Conservation (phyloP, 305 asterid genomes). For the Monarda citriodora region DNA sequence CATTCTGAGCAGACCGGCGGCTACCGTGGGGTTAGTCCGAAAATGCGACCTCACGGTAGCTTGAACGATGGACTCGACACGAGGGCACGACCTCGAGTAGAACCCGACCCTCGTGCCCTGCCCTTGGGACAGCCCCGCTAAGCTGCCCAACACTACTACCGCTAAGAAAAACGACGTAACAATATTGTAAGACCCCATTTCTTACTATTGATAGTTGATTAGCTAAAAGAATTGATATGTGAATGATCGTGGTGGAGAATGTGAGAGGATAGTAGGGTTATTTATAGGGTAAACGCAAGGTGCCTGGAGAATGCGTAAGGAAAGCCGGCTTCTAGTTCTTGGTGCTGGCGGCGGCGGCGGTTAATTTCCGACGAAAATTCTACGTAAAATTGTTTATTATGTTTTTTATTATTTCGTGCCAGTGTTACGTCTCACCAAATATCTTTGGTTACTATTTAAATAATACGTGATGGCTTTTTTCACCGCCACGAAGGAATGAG, state of each 20-base stretch:
- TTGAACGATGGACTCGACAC: slow-evolving; percentile 47
- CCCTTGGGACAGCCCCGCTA: slow-evolving; percentile 31
- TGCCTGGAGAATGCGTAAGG: slow-evolving; percentile 30
- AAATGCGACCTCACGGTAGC: slow-evolving; percentile 41
- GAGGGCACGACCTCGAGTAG: slow-evolving; percentile 51
- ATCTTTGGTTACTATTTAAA: too few relatives aligned
- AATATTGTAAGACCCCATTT: not conserved
- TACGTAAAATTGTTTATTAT: too few relatives aligned
- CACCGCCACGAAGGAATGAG: too few relatives aligned
- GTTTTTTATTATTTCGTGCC: too few relatives aligned
- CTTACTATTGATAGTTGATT: not conserved
- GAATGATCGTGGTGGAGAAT: slow-evolving; percentile 2
- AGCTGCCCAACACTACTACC: slow-evolving; percentile 13
- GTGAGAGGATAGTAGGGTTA: slow-evolving; percentile 5
- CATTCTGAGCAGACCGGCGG: slow-evolving; percentile 67
- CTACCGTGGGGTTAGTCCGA: slow-evolving; percentile 33
- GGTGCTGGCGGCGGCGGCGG: not conserved
- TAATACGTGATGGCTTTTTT: too few relatives aligned
- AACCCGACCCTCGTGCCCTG: slow-evolving; percentile 63
- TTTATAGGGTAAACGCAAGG: slow-evolving; percentile 26
- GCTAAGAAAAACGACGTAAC: not conserved
- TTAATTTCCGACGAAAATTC: slow-evolving; percentile 20
- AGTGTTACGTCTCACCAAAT: too few relatives aligned
- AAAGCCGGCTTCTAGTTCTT: slow-evolving; percentile 25
- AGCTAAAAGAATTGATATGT: not conserved